These are phyloP conservation scores for Xylaria sp. DNA, from an alignment of 2,329 filamentous ascomycete genomes.

Conservation along the genomic window DNA sequence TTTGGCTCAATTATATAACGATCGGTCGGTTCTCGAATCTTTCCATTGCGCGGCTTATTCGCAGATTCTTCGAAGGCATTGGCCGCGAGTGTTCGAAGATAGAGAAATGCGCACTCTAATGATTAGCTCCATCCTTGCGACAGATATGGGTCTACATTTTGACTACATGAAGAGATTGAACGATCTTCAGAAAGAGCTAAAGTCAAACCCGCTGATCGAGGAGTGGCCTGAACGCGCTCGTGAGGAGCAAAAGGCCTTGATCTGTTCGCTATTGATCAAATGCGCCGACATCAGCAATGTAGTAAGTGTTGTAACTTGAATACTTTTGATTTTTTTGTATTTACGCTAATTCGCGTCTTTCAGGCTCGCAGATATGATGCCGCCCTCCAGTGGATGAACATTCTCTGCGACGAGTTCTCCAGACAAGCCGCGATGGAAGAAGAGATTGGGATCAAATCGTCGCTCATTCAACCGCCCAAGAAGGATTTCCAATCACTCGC, in stretches of 20 bases:
- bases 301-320: constrained; percentile 65
- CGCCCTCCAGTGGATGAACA: constrained; percentile 88
- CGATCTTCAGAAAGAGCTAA: constrained; percentile 82
- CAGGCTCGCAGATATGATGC: constrained; percentile 85
- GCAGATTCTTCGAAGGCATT: constrained; percentile 91
- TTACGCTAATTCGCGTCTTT: constrained; percentile 42
- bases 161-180: constrained; percentile 93
- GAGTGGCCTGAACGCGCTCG: constrained; percentile 81
- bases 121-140: constrained; percentile 97
- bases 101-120: constrained; percentile 85
- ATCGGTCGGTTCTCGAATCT: constrained; percentile 94
- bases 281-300: constrained; percentile 99
- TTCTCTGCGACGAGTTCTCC: constrained; percentile 95
- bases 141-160: constrained; percentile 97
- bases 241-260: constrained; percentile 80
- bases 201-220: constrained; percentile 72
- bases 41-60: constrained; percentile 98
- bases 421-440: constrained; percentile 92
- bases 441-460: constrained; percentile 87
- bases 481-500: constrained; percentile 85
- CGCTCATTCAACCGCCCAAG: constrained; percentile 84
- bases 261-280: constrained; percentile 95
- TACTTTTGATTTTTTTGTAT: not conserved
- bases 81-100: constrained; percentile 85
- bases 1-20: constrained; percentile 94